Evolutionary conservation across 139 green algal species (phyloP).

Genomic region (Tetraselmis striata): DNA sequence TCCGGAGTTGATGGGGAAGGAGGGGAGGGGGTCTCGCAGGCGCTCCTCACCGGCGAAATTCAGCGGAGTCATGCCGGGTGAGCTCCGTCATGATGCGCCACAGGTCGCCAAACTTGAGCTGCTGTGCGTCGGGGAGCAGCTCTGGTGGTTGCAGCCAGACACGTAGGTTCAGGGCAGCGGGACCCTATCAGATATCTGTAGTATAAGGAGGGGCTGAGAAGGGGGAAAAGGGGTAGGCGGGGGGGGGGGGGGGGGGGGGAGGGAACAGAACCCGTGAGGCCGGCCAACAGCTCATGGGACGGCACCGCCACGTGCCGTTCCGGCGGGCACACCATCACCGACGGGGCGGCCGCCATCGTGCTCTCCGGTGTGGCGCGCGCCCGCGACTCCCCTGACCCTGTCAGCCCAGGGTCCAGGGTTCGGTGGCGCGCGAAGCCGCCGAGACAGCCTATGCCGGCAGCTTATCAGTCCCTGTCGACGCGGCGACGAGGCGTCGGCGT

Average conservation of each 20-base stretch:
- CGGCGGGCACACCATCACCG: constrained; percentile 11
- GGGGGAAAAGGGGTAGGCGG: not conserved
- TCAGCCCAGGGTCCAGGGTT: too few relatives aligned
- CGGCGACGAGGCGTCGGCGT: too few relatives aligned
- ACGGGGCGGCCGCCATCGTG: too few relatives aligned
- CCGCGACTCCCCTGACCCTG: too few relatives aligned
- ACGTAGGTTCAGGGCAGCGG: constrained; percentile 17
- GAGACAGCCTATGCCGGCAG: too few relatives aligned
- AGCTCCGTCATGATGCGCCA: not conserved
- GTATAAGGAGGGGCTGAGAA: not conserved
- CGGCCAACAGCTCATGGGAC: constrained; percentile 25
- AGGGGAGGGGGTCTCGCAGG: too few relatives aligned
- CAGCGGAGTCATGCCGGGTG: not conserved
- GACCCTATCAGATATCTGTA: too few relatives aligned
- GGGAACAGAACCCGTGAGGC: constrained; percentile 14
- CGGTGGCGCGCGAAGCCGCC: too few relatives aligned
- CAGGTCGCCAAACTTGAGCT: constrained; percentile 1
- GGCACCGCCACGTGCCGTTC: constrained; percentile 25
- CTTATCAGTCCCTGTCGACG: too few relatives aligned
- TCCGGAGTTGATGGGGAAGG: not conserved
- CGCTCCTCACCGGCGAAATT: not conserved
- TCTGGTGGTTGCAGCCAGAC: too few relatives aligned
- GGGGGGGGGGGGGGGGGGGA: not conserved
- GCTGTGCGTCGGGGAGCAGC: constrained; percentile 19
- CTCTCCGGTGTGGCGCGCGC: too few relatives aligned